phyloP scores from a whole-genome alignment of 768 basidiomycete genomes.

The Lactarius trivialis region DNA sequence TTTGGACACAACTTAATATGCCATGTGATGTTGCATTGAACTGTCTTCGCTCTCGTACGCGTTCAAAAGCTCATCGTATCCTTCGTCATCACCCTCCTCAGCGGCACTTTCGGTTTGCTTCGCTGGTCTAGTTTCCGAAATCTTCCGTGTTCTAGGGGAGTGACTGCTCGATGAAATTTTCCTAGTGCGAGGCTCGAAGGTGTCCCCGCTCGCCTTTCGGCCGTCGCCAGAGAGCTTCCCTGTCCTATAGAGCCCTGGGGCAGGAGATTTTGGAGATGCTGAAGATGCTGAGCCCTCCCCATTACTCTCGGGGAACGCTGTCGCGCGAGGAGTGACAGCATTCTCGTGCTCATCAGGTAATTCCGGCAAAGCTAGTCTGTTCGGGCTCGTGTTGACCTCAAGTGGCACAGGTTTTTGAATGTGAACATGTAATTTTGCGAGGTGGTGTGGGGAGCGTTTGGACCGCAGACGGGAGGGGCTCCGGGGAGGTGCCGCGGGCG shows the following conservation, averaged over 20 bases:
- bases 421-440: conserved; percentile 45
- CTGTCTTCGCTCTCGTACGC: conserved; percentile 77
- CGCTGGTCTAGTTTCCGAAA: conserved; percentile 28
- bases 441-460: conserved; percentile 43
- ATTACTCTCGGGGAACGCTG: conserved; percentile 33
- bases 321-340: conserved; percentile 51
- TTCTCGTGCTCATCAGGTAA: conserved; percentile 48
- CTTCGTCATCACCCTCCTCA: conserved; percentile 70
- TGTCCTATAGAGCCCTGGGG: conserved; percentile 24
- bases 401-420: conserved; percentile 20
- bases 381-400: conserved; percentile 33
- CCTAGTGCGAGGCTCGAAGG: conserved; percentile 22
- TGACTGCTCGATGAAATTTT: conserved; percentile 28
- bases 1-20: background rate
- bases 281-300: conserved; percentile 30
- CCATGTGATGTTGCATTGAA: conserved; percentile 21
- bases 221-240: conserved; percentile 30
- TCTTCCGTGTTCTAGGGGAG: conserved; percentile 27
- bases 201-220: conserved; percentile 10
- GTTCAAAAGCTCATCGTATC: conserved; percentile 70
- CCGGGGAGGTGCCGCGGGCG: conserved; percentile 32
- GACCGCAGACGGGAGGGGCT: conserved; percentile 45
- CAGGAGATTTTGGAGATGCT: conserved; percentile 28
- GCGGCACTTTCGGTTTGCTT: conserved; percentile 61
- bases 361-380: conserved; percentile 42